A percentile compares a stretch with the other conserved stretches of the same genome.
Evolutionary conservation across 2,329 filamentous ascomycete genomes (phyloP).

Genomic region (Pestalotiopsis sp.): DNA sequence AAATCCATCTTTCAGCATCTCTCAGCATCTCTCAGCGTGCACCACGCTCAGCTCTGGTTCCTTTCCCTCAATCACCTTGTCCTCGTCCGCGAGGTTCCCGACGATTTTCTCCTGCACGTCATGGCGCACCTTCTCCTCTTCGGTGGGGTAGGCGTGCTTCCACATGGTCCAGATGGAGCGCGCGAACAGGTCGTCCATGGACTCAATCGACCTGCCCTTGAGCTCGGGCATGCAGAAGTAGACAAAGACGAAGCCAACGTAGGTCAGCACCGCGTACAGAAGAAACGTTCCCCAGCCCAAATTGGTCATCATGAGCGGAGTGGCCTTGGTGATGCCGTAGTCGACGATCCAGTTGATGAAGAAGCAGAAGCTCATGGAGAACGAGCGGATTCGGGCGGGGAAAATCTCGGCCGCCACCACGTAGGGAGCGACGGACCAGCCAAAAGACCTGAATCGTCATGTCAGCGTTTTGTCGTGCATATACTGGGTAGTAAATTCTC

Average conservation of each 20-base stretch:
- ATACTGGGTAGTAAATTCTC: conserved; percentile 15
- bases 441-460: conserved; percentile 21
- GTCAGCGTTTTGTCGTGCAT: conserved; percentile 15
- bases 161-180: conserved; percentile 43
- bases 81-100: conserved; percentile 22
- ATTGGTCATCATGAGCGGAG: conserved; percentile 37
- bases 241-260: conserved; percentile 40
- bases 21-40: conserved; percentile 9
- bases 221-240: conserved; percentile 52
- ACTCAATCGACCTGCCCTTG: conserved; percentile 52
- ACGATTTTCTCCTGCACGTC: conserved; percentile 29
- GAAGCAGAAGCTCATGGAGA: conserved; percentile 31
- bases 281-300: conserved; percentile 40
- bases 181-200: conserved; percentile 50
- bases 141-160: conserved; percentile 40
- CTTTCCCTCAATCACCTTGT: conserved; percentile 8
- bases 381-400: conserved; percentile 33
- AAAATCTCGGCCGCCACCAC: conserved; percentile 36
- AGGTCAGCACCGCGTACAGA: conserved; percentile 37
- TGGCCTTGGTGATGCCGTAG: conserved; percentile 35
- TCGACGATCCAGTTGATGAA: conserved; percentile 36
- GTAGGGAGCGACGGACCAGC: conserved; percentile 28
- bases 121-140: conserved; percentile 35
- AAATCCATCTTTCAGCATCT: not conserved
- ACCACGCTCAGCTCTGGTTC: conserved; percentile 10